These are phyloP conservation scores for Fistulifera pelliculosa DNA, from an alignment of 108 stramenopile species.

Conservation along the genomic window DNA sequence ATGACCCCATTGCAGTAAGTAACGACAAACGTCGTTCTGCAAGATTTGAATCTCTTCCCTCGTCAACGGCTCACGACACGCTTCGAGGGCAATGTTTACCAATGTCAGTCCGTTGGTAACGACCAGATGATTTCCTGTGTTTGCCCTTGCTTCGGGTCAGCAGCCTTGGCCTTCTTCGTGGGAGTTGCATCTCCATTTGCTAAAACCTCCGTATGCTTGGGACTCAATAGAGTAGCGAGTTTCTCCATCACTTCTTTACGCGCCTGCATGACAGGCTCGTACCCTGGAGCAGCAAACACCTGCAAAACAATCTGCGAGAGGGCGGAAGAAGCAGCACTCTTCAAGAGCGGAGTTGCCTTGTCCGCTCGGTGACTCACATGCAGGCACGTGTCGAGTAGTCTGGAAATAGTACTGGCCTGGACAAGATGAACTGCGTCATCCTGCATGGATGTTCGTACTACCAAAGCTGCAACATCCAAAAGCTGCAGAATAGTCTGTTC, in stretches of 20 bases:
- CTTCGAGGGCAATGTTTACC: slow-evolving; percentile 93
- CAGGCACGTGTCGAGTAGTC: slow-evolving; percentile 66
- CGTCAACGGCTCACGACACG: slow-evolving; percentile 37
- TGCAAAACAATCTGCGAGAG: slow-evolving; percentile 65
- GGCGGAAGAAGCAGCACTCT: slow-evolving; percentile 69
- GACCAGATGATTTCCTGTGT: slow-evolving; percentile 38
- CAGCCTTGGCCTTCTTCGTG: too few species aligned
- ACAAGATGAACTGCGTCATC: slow-evolving; percentile 2
- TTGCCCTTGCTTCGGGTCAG: too few species aligned
- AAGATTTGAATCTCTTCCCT: slow-evolving; percentile 50
- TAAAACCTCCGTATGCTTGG: slow-evolving; percentile 18
- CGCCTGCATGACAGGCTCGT: slow-evolving; percentile 21
- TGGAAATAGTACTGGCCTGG: slow-evolving; percentile 32
- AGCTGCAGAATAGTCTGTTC: slow-evolving; percentile 74
- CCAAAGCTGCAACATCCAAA: slow-evolving; percentile 56
- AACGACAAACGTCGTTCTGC: slow-evolving; percentile 89
- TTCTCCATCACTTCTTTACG: slow-evolving; percentile 63
- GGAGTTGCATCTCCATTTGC: too few species aligned
- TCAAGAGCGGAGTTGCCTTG: slow-evolving; percentile 36
- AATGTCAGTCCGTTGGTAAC: slow-evolving; percentile 71
- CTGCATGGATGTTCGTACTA: slow-evolving; percentile 43
- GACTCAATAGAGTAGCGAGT: slow-evolving; percentile 75
- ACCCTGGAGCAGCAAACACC: slow-evolving; percentile 36
- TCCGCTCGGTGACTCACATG: slow-evolving; percentile 60
- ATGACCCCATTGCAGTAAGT: slow-evolving; percentile 66